Conservation (phyloP, 352 stramenopile genomes). For the Phytopythium mirpurense region DNA sequence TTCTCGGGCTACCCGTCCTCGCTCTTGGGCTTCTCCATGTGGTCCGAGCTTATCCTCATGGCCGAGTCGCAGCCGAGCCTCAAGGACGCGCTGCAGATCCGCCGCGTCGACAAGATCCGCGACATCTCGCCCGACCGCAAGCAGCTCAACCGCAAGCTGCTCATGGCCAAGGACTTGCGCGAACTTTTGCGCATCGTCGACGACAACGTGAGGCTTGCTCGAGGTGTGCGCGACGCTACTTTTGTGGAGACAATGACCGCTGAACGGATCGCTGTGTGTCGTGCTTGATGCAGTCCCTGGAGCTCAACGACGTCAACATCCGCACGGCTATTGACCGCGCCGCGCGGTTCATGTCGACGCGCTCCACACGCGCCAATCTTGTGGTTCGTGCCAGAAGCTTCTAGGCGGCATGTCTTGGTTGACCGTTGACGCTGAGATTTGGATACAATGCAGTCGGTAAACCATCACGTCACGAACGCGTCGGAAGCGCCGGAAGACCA, state of each 20-base stretch:
- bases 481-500: conserved; percentile 68
- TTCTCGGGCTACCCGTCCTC: conserved; percentile 74
- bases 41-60: conserved; percentile 75
- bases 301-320: conserved; percentile 66
- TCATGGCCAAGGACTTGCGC: conserved; percentile 60
- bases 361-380: conserved; percentile 21
- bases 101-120: conserved; percentile 58
- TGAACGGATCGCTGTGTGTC: conserved; percentile 5
- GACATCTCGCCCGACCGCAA: conserved; percentile 37
- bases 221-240: not conserved
- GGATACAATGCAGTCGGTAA: conserved; percentile 6
- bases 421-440: not conserved
- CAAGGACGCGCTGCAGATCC: conserved; percentile 61
- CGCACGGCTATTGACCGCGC: conserved; percentile 51
- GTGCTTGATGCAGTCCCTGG: conserved; percentile 20
- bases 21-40: conserved; percentile 66
- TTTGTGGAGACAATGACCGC: too few relatives aligned
- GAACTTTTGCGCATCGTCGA: conserved; percentile 55
- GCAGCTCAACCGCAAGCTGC: conserved; percentile 54
- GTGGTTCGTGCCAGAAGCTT: conserved; percentile 25
- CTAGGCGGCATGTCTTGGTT: too few relatives aligned
- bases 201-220: conserved; percentile 36
- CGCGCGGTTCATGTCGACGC: conserved; percentile 24
- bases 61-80: conserved; percentile 62
- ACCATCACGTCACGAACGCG: conserved; percentile 14